Conservation (phyloP, 2,329 filamentous ascomycete genomes). For the Emergomyces orientalis region DNA sequence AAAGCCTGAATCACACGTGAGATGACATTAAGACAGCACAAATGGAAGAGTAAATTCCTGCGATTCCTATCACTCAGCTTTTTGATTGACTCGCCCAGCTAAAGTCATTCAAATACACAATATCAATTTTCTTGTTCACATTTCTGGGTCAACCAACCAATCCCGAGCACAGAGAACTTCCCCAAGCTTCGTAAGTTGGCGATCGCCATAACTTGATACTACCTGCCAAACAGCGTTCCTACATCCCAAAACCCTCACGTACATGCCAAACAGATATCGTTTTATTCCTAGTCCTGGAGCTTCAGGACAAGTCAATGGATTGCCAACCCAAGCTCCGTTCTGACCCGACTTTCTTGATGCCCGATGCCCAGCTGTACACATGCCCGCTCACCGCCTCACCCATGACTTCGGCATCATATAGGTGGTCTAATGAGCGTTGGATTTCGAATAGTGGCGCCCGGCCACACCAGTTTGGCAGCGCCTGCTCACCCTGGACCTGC, state of each 20-base stretch:
- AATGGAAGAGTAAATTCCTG: background rate
- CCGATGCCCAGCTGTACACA: background rate
- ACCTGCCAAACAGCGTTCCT: constrained; percentile 4
- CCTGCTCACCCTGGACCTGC: background rate
- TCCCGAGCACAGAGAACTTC: background rate
- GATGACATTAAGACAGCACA: background rate
- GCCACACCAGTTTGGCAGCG: background rate
- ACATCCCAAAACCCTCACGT: background rate
- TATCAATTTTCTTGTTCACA: background rate
- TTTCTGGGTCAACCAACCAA: background rate
- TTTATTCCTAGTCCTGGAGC: background rate
- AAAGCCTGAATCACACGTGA: background rate
- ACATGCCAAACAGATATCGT: background rate
- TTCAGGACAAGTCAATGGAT: background rate
- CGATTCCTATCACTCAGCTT: background rate
- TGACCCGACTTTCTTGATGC: background rate
- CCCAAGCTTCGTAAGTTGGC: background rate
- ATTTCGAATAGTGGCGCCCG: constrained; percentile 7
- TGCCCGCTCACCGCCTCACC: background rate
- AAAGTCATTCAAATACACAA: background rate
- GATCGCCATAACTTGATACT: constrained; percentile 7
- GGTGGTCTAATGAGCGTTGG: background rate
- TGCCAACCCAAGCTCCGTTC: background rate
- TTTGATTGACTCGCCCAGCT: background rate
- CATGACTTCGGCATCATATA: background rate